Evolutionary conservation across 169 alveolate species (phyloP).

Genomic region (Eimeria acervulina): DNA sequence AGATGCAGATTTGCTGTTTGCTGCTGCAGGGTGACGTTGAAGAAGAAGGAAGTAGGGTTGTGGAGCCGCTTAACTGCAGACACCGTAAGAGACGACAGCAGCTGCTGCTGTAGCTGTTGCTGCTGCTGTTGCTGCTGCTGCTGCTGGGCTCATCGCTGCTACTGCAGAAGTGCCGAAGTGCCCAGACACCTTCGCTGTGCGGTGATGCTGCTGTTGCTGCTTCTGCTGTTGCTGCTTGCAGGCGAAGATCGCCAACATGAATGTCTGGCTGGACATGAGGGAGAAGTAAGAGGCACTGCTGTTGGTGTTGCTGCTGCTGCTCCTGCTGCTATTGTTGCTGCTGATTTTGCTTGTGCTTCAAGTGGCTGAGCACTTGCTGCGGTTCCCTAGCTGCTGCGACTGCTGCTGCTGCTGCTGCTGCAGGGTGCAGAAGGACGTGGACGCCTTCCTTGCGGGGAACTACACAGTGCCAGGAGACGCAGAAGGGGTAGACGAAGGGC

Average conservation of each 20-base stretch:
- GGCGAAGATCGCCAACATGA: conserved; percentile 92
- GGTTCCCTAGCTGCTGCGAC: conserved; percentile 9
- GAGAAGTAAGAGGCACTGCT: conserved; percentile 90
- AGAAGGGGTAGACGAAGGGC: not conserved
- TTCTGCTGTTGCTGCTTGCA: conserved; percentile 16
- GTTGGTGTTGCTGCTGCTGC: conserved; percentile 27
- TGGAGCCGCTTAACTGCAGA: conserved; percentile 92
- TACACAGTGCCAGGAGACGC: conserved; percentile 37
- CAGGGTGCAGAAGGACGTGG: conserved; percentile 57
- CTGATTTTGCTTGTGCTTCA: not conserved
- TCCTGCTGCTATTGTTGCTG: conserved; percentile 3
- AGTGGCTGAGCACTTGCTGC: not conserved
- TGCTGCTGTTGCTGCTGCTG: not conserved
- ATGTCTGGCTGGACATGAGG: conserved; percentile 97
- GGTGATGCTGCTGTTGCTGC: conserved; percentile 34
- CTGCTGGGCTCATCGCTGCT: conserved; percentile 23
- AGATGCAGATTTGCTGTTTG: not conserved
- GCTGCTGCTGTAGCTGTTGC: conserved; percentile 58
- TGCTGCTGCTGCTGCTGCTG: conserved; percentile 38
- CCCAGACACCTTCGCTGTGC: not conserved
- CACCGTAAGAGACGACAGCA: conserved; percentile 82
- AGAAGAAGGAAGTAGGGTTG: conserved; percentile 88
- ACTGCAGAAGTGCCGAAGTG: not conserved
- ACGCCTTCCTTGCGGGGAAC: conserved; percentile 60
- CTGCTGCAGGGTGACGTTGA: conserved; percentile 88